A percentile compares a stretch with the other conserved stretches of the same genome.
Evolutionary conservation across 1,284 basidiomycete species (phyloP).

Genomic region (Sutorius eximius): DNA sequence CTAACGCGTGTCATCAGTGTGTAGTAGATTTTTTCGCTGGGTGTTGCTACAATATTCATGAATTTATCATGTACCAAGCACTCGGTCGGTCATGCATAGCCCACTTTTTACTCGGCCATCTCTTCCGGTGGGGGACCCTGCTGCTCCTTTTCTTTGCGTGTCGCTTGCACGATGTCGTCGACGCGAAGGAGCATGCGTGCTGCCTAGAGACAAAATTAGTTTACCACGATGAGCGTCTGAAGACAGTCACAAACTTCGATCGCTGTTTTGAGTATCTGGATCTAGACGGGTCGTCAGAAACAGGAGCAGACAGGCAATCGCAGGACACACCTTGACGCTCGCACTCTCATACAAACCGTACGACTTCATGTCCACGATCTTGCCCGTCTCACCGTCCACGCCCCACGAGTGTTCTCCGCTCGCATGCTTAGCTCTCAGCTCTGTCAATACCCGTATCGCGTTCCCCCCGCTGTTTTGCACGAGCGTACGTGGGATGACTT

Average conservation of each 20-base stretch:
- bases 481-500: conserved; percentile 94
- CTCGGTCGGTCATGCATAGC: neutral
- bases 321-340: conserved; percentile 76
- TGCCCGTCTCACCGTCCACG: conserved; percentile 93
- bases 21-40: no score
- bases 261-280: conserved; percentile 98
- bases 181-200: conserved; percentile 91
- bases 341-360: conserved; percentile 95
- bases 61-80: neutral
- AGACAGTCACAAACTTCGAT: conserved; percentile 66
- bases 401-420: conserved; percentile 90
- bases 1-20: no score
- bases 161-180: conserved; percentile 93
- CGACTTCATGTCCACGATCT: conserved; percentile 92
- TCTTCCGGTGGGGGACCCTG: conserved; percentile 57
- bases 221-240: neutral
- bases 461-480: conserved; percentile 95
- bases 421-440: conserved; percentile 94
- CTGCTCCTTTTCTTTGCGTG: conserved; percentile 61
- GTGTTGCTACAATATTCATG: no score
- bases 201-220: conserved; percentile 45
- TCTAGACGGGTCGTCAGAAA: conserved; percentile 41
- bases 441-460: no score
- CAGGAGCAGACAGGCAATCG: neutral
- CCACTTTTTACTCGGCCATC: conserved; percentile 35